Evolutionary conservation across 441 rosid genomes (phyloP), one percentile per base, ranked within the genome.

Genomic region (Syzygium syzygioides): DNA sequence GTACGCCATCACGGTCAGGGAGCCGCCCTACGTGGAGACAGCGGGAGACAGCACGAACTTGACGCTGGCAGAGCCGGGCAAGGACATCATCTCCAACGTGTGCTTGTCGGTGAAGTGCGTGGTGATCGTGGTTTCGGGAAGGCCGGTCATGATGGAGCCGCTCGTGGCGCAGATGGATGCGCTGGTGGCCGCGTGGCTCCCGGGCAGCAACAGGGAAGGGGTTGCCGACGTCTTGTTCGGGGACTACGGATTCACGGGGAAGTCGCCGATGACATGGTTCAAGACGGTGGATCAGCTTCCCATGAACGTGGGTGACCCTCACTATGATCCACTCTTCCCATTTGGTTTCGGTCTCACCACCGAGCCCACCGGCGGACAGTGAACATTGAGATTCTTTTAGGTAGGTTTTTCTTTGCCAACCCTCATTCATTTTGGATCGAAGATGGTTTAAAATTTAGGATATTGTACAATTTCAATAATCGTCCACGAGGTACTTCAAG

Each of bases 341-440:
- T 95, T 94, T 86, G 98, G 96, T 79, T 94, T 87, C 79, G 98
- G 98, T 66, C 89, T 96, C 56, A 92, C 93, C 25, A 95, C 96
- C 10, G 66, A 92, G 56, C 88, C 95, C 85, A 55, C 87, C 56
- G 86, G 89, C 85, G 55, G 8, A 45, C 55, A 87, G n/a, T 88
- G 87, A 57, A 28, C 26, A 54, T 4, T 60, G 18, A 15, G 18
- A 60, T 45, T 45, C 48, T 45, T 45, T 45, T 45, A 7, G 48
- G 9, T 59, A 5, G 48, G 50, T 26, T 34, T 19, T 41, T 37
- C 4, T 6, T 68, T 68, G 28, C 79, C 20, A 18, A 20, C 6
- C 50, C 80, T 11, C 6, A 5, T 4, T 71, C 80, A 71, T 37
- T 37, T 71, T 20, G 50, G 80, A 37, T 71, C 2, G 50, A 1